Base-by-base conservation (phyloP, 2,329 filamentous ascomycete genomes). In the Diaporthe citrichinensis region DNA sequence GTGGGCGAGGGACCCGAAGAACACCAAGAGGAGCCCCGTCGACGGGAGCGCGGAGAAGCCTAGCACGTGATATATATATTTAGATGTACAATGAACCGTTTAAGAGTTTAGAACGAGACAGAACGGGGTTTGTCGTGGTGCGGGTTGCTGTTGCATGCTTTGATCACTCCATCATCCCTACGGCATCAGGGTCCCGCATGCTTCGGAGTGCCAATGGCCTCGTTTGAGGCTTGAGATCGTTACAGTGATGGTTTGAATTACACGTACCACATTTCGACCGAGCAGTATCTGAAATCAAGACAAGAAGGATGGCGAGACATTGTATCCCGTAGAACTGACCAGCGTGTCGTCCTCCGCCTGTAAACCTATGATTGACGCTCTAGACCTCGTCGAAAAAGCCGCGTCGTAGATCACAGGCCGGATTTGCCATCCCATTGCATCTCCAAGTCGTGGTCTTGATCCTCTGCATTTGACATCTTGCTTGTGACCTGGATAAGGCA, bases 1-100 rank as follows among this genome's bases (percentile, higher is more conserved):
- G 1, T 98, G 95, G 93, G 87, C 90, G 2, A 85, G 85, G 67
- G 89, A 90, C 76, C 87, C 86, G 23, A 83, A 83, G 46, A 83
- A 85, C 59, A 86, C 84, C 74, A 90, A 88, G 79, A 88, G 84
- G 82, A 91, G 89, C 76, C 84, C 86, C 5, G 88, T 91, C 9
- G 89, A 91, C 73, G 88, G 87, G 51, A 89, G 89, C 78, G 80
- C 88, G 72, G 86, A 90, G 10, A 82, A 80, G 67, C 69, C 76
- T 15, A 75, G 73, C 62, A 75, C 73, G 25, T 55, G 53, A 51
- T 75, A 73, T 55, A 28, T 1, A 55, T 17, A 20, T 20, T 23
- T 44, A 55, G 36, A 61, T 34, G 36, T 44, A 51, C 25, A 46
- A 36, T 31, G 20, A 71, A 6, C 34, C 71, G 10, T 73, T 25